These are phyloP conservation scores for Candida buenavistaensis DNA, from an alignment of 1,139 yeast genomes.

Conservation along the genomic window DNA sequence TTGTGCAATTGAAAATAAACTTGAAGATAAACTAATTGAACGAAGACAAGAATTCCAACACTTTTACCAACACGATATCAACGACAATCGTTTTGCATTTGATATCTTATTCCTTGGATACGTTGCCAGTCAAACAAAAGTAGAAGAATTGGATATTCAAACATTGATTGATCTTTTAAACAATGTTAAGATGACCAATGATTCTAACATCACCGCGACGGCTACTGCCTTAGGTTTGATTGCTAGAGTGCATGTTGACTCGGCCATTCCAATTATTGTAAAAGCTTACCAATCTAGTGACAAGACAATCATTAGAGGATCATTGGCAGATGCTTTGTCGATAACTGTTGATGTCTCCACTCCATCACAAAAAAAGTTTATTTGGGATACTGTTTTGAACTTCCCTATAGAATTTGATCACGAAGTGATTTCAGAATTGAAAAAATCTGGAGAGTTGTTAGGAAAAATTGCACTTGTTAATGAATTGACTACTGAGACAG, in stretches of 20 bases:
- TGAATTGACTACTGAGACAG: slow-evolving; percentile 14
- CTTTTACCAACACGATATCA: slow-evolving; percentile 20
- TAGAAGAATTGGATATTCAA: slow-evolving; percentile 10
- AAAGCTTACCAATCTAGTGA: slow-evolving; percentile 12
- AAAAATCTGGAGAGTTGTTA: slow-evolving; percentile 33
- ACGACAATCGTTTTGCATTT: slow-evolving; percentile 22
- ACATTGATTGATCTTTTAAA: slow-evolving; percentile 12
- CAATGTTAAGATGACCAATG: slow-evolving; percentile 26
- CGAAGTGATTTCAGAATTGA: slow-evolving; percentile 21
- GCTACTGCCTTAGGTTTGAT: slow-evolving; percentile 57
- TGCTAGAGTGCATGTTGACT: slow-evolving; percentile 13
- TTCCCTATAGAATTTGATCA: slow-evolving; percentile 14
- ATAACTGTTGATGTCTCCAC: slow-evolving; percentile 11
- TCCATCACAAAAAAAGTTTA: slow-evolving; percentile 12
- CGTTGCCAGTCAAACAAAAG: slow-evolving; percentile 26
- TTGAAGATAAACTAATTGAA: slow-evolving; percentile 27
- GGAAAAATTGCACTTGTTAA: slow-evolving; percentile 24
- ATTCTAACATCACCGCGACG: slow-evolving; percentile 43
- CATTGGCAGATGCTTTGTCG: slow-evolving; percentile 38
- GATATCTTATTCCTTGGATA: slow-evolving; percentile 47
- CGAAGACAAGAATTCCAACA: slow-evolving; percentile 32
- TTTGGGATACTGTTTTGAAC: slow-evolving; percentile 23
- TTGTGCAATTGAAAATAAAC: slow-evolving; percentile 32
- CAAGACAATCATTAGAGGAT: slow-evolving; percentile 20
- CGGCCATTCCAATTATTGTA: slow-evolving; percentile 9